Percentiles rank a stretch among this genome's conserved stretches.
Evolutionary conservation across 2,329 filamentous ascomycete genomes (phyloP).

Genomic region (Colletotrichum karsti): DNA sequence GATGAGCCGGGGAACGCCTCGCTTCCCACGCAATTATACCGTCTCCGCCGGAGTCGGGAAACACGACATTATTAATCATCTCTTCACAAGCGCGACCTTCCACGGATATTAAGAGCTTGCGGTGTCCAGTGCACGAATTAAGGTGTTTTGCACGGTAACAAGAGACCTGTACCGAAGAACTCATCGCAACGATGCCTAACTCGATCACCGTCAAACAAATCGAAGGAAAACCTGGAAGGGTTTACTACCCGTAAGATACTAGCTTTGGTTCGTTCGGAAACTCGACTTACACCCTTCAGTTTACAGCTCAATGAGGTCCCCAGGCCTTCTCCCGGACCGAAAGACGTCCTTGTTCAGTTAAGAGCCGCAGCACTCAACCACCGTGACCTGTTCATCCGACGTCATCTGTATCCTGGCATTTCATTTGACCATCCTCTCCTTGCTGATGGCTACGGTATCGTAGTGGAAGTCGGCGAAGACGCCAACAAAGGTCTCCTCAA

Average conservation of each 20-base stretch:
- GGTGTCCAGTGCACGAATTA: not conserved
- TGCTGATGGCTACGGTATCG: constrained; percentile 82
- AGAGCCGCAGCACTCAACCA: constrained; percentile 89
- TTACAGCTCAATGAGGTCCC: constrained; percentile 69
- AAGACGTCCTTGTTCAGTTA: constrained; percentile 79
- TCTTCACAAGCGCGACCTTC: not conserved
- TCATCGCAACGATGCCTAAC: constrained; percentile 53
- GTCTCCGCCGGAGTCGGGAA: not conserved
- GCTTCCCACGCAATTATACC: constrained; percentile 1
- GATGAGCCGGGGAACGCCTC: constrained; percentile 6
- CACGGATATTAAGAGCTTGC: not conserved
- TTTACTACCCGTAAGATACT: constrained; percentile 77
- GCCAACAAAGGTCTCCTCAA: constrained; percentile 53
- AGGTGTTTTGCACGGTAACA: not conserved
- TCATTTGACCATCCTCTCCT: constrained; percentile 82
- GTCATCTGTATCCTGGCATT: constrained; percentile 88
- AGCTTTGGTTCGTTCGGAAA: not conserved
- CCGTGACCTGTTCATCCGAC: constrained; percentile 92
- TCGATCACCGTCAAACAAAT: constrained; percentile 73
- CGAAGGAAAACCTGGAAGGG: constrained; percentile 85
- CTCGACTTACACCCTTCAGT: constrained; percentile 41
- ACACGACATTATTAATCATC: not conserved
- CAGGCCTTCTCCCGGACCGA: constrained; percentile 68
- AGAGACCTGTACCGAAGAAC: no score
- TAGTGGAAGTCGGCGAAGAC: constrained; percentile 69